Conservation (phyloP, 148 eudicot genomes). For the Rhododendron kiyosumense region DNA sequence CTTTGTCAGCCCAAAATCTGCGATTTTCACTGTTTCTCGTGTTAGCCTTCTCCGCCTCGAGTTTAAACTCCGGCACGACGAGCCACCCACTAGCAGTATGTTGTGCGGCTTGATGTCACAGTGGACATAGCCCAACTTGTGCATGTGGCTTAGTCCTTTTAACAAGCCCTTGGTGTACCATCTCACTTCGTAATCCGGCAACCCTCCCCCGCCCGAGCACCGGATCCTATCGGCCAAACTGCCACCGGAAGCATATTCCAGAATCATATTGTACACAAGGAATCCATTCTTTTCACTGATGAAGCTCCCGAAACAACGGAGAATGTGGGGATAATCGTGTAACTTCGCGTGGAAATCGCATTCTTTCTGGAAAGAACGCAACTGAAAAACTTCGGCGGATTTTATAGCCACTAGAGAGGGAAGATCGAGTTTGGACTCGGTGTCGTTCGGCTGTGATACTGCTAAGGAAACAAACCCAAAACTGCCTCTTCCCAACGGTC, state of each 20-base stretch:
- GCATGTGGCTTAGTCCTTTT: conserved; percentile 7
- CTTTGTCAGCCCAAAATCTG: conserved; percentile 12
- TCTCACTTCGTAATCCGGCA: conserved; percentile 1
- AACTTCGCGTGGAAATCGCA: neutral
- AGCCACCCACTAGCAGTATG: neutral
- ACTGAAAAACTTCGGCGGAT: neutral
- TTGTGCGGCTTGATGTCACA: conserved; percentile 24
- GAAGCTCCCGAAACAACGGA: conserved; percentile 9
- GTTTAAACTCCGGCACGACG: too few species aligned
- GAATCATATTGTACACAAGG: conserved; percentile 3
- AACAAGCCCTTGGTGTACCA: neutral
- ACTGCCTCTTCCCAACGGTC: conserved; percentile 3
- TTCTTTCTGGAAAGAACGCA: neutral
- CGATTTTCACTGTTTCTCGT: conserved; percentile 4
- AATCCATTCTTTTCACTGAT: conserved; percentile 5
- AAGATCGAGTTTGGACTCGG: neutral
- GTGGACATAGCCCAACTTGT: conserved; percentile 17
- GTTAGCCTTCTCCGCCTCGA: neutral
- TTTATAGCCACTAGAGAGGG: conserved; percentile 1
- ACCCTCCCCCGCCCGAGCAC: neutral
- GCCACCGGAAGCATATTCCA: conserved; percentile 19
- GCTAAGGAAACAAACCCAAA: conserved; percentile 1
- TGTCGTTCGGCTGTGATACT: neutral
- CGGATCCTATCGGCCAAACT: neutral
- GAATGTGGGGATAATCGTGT: neutral